phyloP scores from a whole-genome alignment of 768 basidiomycete genomes.

The Collybiopsis confluens region DNA sequence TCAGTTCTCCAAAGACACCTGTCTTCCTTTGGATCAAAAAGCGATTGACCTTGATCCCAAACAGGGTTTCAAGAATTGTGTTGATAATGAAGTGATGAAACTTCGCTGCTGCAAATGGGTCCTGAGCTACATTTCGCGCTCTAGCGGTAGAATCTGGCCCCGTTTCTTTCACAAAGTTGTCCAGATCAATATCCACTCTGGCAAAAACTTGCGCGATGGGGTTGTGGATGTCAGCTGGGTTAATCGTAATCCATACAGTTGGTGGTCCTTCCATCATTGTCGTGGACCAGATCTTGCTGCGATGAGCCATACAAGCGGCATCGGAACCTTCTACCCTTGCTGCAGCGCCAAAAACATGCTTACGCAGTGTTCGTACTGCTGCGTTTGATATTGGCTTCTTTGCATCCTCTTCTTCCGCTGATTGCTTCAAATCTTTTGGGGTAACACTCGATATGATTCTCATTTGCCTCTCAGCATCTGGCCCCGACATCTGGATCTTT shows the following conservation, averaged over 20 bases:
- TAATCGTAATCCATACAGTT: slow-evolving; percentile 37
- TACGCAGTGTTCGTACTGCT: slow-evolving; percentile 18
- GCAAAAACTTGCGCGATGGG: slow-evolving; percentile 40
- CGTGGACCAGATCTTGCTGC: slow-evolving; percentile 30
- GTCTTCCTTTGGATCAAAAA: slow-evolving; percentile 8
- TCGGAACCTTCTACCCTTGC: slow-evolving; percentile 27
- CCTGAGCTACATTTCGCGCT: slow-evolving; percentile 24
- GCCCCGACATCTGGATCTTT: slow-evolving; percentile 26
- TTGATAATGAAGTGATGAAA: slow-evolving; percentile 35
- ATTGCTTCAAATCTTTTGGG: slow-evolving; percentile 23
- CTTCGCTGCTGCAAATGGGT: slow-evolving; percentile 38
- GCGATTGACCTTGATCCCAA: slow-evolving; percentile 22
- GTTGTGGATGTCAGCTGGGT: slow-evolving; percentile 35
- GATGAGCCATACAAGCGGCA: slow-evolving; percentile 17
- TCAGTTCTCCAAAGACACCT: slow-evolving; percentile 26
- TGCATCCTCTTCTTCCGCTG: slow-evolving; percentile 28
- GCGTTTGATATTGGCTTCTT: slow-evolving; percentile 19
- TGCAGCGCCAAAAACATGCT: slow-evolving; percentile 20
- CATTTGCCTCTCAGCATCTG: slow-evolving; percentile 18
- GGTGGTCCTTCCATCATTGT: slow-evolving; percentile 21
- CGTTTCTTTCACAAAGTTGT: slow-evolving; percentile 22
- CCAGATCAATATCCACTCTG: slow-evolving; percentile 38
- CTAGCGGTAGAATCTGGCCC: slow-evolving; percentile 21
- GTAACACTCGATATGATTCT: slow-evolving; percentile 20
- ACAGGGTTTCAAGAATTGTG: slow-evolving; percentile 24